Base-by-base conservation (phyloP, 257 asterid genomes). In the Nyctanthes arbortristis region DNA sequence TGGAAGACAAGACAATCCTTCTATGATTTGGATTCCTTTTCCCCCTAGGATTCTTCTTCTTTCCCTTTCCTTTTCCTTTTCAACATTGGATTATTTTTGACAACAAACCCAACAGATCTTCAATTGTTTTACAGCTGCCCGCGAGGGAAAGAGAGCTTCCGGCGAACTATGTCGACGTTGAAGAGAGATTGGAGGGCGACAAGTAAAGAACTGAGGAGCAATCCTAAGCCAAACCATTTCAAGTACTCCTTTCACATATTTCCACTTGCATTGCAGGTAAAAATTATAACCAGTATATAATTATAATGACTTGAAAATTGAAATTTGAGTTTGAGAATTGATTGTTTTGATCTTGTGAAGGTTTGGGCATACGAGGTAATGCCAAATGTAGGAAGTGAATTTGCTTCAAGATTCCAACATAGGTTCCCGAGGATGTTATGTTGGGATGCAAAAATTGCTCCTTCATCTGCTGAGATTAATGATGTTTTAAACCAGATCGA, bases 201-300 rank as follows among this genome's bases (percentile, higher is more conserved):
- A 22, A 52, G 59, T 52, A 52, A 22, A 30, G 59, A 52, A 24
- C 24, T 52, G 59, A 52, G 24, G 59, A 52, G 3, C 59, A 52
- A 52, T 30, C 59, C 59, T 52, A 52, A 52, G 59, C 16, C 59
- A 52, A 52, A 5, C 59, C 59, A 30, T 52, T 52, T 52, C 59
- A 52, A 52, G 59, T 52, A 52, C 24, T 52, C 59, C 30, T 52
- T 52, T 13, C 59, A 52, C 24, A 30, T 29, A 24, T 52, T 52
- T 52, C 59, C 59, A 20, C 59, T 52, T 52, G 59, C 59, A 52
- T 52, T 52, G 59, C 59, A 52, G 59, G 59, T 52, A 52, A 10
- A 52, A 22, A 13, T 49, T 20, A 7, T 52, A 43, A 43, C 54
- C 8, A 43, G n/a, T n/a, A 43, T 16, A 4, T 14, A 43, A 16